Conservation (phyloP, 2,329 filamentous ascomycete species). For the Tolypocladium guangdongense region DNA sequence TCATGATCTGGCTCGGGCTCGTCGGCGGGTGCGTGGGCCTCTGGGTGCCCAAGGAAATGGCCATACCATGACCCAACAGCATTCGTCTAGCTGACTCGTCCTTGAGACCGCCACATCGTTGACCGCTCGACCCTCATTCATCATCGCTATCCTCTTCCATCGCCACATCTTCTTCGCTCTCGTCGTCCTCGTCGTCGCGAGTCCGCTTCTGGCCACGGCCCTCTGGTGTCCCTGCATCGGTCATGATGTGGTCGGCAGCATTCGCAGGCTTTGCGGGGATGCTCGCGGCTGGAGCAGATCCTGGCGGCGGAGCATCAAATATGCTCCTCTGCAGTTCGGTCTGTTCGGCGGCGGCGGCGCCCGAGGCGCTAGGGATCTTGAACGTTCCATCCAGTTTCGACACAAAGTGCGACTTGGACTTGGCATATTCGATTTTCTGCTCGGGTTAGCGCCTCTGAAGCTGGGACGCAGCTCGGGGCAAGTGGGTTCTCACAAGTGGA, state of each 20-base stretch:
- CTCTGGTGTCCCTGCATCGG: conserved; percentile 42
- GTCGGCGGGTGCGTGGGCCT: conserved; percentile 73
- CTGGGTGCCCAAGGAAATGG: conserved; percentile 63
- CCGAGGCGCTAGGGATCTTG: conserved; percentile 49
- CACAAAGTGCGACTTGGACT: conserved; percentile 77
- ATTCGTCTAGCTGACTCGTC: neutral
- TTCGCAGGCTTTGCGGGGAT: conserved; percentile 38
- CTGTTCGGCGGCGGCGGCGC: conserved; percentile 46
- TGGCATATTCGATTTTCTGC: conserved; percentile 85
- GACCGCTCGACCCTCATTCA: conserved; percentile 33
- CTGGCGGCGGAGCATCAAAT: conserved; percentile 56
- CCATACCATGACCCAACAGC: conserved; percentile 20
- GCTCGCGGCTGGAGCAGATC: conserved; percentile 29
- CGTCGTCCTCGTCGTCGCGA: conserved; percentile 56
- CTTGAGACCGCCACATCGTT: neutral
- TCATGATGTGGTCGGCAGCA: conserved; percentile 34
- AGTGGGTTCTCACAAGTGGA: conserved; percentile 56
- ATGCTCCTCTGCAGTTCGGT: conserved; percentile 72
- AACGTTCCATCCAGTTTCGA: conserved; percentile 89
- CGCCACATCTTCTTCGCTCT: conserved; percentile 56
- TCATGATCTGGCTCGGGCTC: conserved; percentile 82
- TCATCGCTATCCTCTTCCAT: conserved; percentile 66
- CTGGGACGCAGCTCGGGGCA: neutral
- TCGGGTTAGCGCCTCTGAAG: neutral
- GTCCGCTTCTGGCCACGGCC: conserved; percentile 57